Percentiles rank a stretch among this genome's conserved stretches.
phyloP scores from a whole-genome alignment of 2,329 filamentous ascomycete genomes.

The Chrysosporium queenslandicum region DNA sequence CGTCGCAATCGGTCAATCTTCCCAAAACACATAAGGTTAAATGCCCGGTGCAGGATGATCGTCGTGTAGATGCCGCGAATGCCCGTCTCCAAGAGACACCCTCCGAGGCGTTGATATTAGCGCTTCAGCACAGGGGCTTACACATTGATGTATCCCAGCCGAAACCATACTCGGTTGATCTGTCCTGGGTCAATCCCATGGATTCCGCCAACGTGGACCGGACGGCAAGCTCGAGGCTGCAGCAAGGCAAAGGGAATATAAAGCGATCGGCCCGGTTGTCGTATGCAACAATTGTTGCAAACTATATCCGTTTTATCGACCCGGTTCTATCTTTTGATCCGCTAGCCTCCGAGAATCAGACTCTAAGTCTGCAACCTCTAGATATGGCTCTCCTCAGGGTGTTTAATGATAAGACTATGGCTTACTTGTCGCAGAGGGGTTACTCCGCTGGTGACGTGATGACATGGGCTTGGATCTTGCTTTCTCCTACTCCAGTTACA shows the following conservation, averaged over 20 bases:
- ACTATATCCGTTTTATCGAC: conserved; percentile 31
- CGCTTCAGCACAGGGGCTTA: conserved; percentile 9
- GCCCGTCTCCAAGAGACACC: conserved; percentile 5
- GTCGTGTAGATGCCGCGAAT: neutral
- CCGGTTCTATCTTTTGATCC: conserved; percentile 19
- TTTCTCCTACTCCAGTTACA: conserved; percentile 26
- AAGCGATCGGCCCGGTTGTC: conserved; percentile 3
- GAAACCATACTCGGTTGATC: conserved; percentile 6
- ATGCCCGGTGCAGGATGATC: neutral
- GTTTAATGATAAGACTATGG: conserved; percentile 25
- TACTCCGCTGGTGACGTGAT: conserved; percentile 35
- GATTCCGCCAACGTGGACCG: neutral
- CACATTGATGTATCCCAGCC: conserved; percentile 7
- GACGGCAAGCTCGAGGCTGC: neutral
- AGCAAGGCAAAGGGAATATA: neutral
- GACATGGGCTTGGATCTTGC: conserved; percentile 41
- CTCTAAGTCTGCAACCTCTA: conserved; percentile 13
- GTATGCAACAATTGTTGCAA: conserved; percentile 27
- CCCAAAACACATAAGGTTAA: neutral
- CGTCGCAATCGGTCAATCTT: neutral
- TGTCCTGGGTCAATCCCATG: conserved; percentile 12
- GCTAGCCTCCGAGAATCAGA: neutral
- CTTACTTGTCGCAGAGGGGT: conserved; percentile 26
- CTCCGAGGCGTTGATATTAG: conserved; percentile 13
- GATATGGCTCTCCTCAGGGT: conserved; percentile 25